A percentile compares a stretch with the other conserved stretches of the same genome.
Evolutionary conservation across 164 flowering plant species (phyloP).

Genomic region (Macadamia tetraphylla): DNA sequence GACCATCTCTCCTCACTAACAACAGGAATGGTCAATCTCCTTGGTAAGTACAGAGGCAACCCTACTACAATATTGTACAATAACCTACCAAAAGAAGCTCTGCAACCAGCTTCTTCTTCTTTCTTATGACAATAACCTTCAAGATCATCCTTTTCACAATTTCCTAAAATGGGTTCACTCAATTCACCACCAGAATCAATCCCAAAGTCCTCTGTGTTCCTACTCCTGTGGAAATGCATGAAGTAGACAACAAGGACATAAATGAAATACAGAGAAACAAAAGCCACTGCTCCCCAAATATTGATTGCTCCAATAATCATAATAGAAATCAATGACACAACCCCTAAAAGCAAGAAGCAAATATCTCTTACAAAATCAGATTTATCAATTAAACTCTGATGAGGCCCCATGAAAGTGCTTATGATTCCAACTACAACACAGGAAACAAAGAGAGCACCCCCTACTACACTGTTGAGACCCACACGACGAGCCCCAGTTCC

Average conservation of each 20-base stretch:
- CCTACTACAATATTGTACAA: constrained; percentile 22
- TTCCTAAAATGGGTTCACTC: constrained; percentile 29
- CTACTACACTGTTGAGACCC: constrained; percentile 59
- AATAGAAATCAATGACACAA: constrained; percentile 34
- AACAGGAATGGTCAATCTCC: constrained; percentile 50
- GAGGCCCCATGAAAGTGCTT: constrained; percentile 25
- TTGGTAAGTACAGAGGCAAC: constrained; percentile 46
- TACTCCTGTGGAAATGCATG: constrained; percentile 15
- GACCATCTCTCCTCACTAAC: constrained; percentile 48
- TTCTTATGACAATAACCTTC: too few relatives aligned
- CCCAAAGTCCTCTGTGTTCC: constrained; percentile 5
- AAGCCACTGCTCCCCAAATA: constrained; percentile 35
- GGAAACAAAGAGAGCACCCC: constrained; percentile 62
- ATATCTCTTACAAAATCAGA: constrained; percentile 52
- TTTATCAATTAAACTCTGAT: constrained; percentile 29
- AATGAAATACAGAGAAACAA: constrained; percentile 33
- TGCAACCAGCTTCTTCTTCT: not conserved
- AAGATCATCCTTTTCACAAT: constrained; percentile 19
- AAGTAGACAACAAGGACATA: constrained; percentile 37
- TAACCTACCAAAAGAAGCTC: constrained; percentile 10
- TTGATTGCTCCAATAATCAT: constrained; percentile 30
- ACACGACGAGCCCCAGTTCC: constrained; percentile 36
- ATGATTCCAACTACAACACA: constrained; percentile 51
- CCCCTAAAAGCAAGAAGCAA: constrained; percentile 43
- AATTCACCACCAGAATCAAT: constrained; percentile 1